Percentiles rank a stretch among this genome's conserved stretches.
phyloP scores from a whole-genome alignment of 1,284 basidiomycete genomes.

The Heterobasidion occidentale region DNA sequence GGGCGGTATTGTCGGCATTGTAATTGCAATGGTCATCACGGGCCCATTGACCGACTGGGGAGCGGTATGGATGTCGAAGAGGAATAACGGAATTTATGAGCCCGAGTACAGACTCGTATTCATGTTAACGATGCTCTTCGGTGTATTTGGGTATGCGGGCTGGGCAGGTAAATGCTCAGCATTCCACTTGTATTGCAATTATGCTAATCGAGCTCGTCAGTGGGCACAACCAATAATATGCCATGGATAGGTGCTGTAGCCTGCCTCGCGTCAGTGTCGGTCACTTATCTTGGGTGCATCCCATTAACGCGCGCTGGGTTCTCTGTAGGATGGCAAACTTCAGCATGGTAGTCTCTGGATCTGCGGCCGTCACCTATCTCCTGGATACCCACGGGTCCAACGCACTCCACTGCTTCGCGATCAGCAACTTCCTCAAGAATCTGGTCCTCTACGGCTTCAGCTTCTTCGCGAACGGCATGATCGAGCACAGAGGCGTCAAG shows the following conservation, averaged over 20 bases:
- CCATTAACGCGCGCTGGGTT: not conserved
- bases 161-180: slow-evolving; percentile 26
- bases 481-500: slow-evolving; percentile 27
- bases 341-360: slow-evolving; percentile 31
- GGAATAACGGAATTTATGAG: slow-evolving; percentile 37
- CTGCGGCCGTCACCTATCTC: slow-evolving; percentile 34
- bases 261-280: slow-evolving; percentile 31
- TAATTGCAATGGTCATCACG: slow-evolving; percentile 28
- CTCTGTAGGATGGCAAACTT: slow-evolving; percentile 24
- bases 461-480: slow-evolving; percentile 38
- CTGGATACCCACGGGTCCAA: slow-evolving; percentile 33
- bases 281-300: too few relatives aligned
- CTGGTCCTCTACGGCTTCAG: slow-evolving; percentile 36
- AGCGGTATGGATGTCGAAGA: slow-evolving; percentile 31
- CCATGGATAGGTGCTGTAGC: slow-evolving; percentile 37
- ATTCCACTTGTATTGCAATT: too few relatives aligned
- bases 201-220: slow-evolving; percentile 7
- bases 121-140: slow-evolving; percentile 32
- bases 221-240: slow-evolving; percentile 32
- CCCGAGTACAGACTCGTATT: slow-evolving; percentile 38
- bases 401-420: slow-evolving; percentile 32
- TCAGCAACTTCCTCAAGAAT: slow-evolving; percentile 36
- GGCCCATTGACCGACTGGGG: slow-evolving; percentile 36
- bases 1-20: slow-evolving; percentile 33
- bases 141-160: slow-evolving; percentile 35